Evolutionary conservation across 129 eudicot genomes (phyloP), one percentile per base, ranked within the genome.

Genomic region (Mikania micrantha): DNA sequence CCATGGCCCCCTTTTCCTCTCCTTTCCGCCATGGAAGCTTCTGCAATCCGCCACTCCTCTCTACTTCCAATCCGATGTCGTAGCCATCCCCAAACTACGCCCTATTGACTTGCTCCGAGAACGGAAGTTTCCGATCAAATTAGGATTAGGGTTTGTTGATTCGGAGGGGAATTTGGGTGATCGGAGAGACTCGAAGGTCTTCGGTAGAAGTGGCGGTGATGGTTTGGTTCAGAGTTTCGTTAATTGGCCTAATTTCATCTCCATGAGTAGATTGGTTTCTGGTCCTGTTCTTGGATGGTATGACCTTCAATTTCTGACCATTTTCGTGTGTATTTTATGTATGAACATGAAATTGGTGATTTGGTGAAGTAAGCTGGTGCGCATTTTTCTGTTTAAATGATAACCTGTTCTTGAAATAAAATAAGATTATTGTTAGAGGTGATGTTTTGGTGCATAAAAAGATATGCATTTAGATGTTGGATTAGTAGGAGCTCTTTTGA

Each of bases 221-320:
- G 81, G 82, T 20, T 57, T 76, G 66, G 78, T 60, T 34, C 79
- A 79, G 71, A 83, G 84, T 62, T 88, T 76, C 44, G 72, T 80
- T 62, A 93, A 93, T 76, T 76, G 77, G 69, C 98, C 98, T 15
- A 93, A 93, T 79, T 70, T 86, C 50, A 87, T 88, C 38, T 93
- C 98, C 0, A 68, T 88, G 60, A 57, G 73, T 36, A 79, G 96
- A 54, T 69, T 93, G 85, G 78, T 93, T 27, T 93, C 96, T 6
- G 96, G 98, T 16, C 96, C 96, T 4, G 77, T 93, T 10, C 83
- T 88, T 64, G 96, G 91, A 82, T 92, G 98, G 98, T 88, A 79
- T 60, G 52, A 19, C 63, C 42, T 62, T 7, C 28, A 10, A 47
- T 69, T 52, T 45, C 22, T 74, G 16, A 39, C 21, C 40, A 40